Conservation (phyloP, 139 green algal species). For the Chlamydomonas incerta region DNA sequence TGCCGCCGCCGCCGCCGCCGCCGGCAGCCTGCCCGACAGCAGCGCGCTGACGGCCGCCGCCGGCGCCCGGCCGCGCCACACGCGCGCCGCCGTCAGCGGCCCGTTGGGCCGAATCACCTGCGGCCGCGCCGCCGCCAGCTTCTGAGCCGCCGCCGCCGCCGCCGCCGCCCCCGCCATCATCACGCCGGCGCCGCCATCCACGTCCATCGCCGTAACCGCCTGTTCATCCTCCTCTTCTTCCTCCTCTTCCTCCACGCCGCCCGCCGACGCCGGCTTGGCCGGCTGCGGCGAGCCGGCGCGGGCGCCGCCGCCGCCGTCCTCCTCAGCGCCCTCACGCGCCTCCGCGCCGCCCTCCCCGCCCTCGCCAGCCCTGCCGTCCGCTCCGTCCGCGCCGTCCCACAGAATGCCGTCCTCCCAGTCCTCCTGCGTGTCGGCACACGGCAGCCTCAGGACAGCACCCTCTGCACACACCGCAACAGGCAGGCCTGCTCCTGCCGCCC, state of each 20-base stretch:
- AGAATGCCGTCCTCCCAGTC: slow-evolving; percentile 25
- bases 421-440: too few relatives aligned
- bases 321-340: not conserved
- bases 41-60: not conserved
- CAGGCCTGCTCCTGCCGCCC: too few relatives aligned
- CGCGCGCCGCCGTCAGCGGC: not conserved
- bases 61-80: slow-evolving; percentile 2
- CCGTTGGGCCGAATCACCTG: not conserved
- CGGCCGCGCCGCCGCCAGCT: not conserved
- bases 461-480: too few relatives aligned
- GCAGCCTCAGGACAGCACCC: too few relatives aligned
- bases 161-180: not conserved
- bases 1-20: too few relatives aligned
- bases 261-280: too few relatives aligned
- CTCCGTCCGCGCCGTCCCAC: slow-evolving; percentile 1
- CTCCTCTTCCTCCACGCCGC: not conserved
- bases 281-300: too few relatives aligned
- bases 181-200: not conserved
- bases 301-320: too few relatives aligned
- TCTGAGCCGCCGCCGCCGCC: not conserved
- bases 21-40: not conserved
- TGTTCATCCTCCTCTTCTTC: not conserved
- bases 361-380: not conserved
- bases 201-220: slow-evolving; percentile 7
- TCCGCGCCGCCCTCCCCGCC: not conserved